These are phyloP conservation scores for Dendrobium chrysotoxum DNA, from an alignment of 106 monocot genomes.

Conservation along the genomic window DNA sequence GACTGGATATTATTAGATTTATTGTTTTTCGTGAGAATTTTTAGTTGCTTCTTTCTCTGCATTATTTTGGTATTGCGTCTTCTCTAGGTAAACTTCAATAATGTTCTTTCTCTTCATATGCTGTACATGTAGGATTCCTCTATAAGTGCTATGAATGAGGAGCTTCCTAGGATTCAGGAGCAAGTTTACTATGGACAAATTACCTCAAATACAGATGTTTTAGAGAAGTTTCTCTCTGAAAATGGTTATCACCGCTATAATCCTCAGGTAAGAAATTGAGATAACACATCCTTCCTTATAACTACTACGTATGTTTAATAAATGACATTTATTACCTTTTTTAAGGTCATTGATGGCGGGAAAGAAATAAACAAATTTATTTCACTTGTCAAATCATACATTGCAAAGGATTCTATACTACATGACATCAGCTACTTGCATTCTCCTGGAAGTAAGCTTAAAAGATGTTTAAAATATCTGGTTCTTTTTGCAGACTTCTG, in stretches of 20 bases:
- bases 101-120: background rate
- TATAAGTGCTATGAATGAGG: conserved; percentile 91
- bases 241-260: conserved; percentile 72
- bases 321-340: background rate
- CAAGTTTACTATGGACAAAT: conserved; percentile 93
- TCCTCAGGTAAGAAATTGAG: conserved; percentile 45
- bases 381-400: conserved; percentile 51
- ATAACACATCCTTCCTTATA: background rate
- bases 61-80: background rate
- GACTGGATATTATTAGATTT: background rate
- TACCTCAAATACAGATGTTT: conserved; percentile 65
- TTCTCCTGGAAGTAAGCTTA: conserved; percentile 68
- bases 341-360: conserved; percentile 61
- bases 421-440: conserved; percentile 71
- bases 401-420: conserved; percentile 49
- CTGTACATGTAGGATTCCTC: conserved; percentile 47
- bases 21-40: background rate
- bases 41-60: background rate
- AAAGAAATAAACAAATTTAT: conserved; percentile 55
- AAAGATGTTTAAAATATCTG: background rate
- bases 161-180: conserved; percentile 87
- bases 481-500: background rate
- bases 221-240: conserved; percentile 84
- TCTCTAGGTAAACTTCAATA: background rate
- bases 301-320: background rate